These are phyloP conservation scores for Dothideomycetes sp. DNA, from an alignment of 2,329 filamentous ascomycete species.

Conservation along the genomic window DNA sequence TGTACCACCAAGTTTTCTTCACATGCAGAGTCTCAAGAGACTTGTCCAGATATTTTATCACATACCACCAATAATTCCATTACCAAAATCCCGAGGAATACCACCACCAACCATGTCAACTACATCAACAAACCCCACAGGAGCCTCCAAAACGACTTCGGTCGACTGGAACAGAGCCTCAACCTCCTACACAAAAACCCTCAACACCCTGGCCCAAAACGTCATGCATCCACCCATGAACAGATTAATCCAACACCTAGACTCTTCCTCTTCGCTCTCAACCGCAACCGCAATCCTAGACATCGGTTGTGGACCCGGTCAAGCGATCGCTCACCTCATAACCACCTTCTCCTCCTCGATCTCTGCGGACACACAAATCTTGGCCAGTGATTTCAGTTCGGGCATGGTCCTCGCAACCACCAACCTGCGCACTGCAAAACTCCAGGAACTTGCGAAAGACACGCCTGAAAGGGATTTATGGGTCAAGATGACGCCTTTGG, in stretches of 20 bases:
- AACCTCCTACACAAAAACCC: not conserved
- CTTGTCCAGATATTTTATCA: not conserved
- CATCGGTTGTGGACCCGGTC: slow-evolving; percentile 26
- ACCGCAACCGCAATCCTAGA: slow-evolving; percentile 24
- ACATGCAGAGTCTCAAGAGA: not conserved
- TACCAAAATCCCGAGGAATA: not conserved
- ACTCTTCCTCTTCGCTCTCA: slow-evolving; percentile 21
- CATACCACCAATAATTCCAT: not conserved
- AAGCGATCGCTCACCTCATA: slow-evolving; percentile 21
- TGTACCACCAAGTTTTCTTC: not conserved
- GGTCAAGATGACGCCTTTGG: slow-evolving; percentile 19
- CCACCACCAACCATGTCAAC: too few species aligned
- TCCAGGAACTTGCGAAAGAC: not conserved
- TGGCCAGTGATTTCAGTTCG: slow-evolving; percentile 24
- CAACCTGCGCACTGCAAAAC: slow-evolving; percentile 9
- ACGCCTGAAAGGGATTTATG: slow-evolving; percentile 17
- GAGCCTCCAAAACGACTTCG: not conserved
- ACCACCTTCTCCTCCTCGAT: slow-evolving; percentile 18
- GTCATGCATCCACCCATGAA: slow-evolving; percentile 16
- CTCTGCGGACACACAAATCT: slow-evolving; percentile 16
- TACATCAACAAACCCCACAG: not conserved
- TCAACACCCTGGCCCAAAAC: not conserved
- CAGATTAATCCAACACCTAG: slow-evolving; percentile 19
- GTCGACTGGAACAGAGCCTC: slow-evolving; percentile 2
- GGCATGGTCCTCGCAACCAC: slow-evolving; percentile 23